A percentile compares a stretch with the other conserved stretches of the same genome.
Conservation (phyloP, 2,329 filamentous ascomycete genomes). For the Cryphonectria nitschkei region DNA sequence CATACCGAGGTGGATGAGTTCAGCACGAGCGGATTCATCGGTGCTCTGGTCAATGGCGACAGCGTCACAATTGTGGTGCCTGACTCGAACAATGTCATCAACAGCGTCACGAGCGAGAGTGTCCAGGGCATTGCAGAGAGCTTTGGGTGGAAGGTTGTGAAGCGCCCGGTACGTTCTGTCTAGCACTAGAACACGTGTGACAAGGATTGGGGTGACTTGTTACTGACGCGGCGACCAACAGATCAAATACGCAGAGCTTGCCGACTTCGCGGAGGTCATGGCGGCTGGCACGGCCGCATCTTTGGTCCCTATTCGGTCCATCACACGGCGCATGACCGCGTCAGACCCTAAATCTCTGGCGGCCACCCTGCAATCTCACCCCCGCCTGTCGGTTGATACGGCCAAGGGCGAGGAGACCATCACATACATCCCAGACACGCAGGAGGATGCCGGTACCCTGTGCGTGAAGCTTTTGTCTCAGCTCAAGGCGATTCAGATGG, state of each 20-base stretch:
- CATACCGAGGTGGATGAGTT: slow-evolving; percentile 93
- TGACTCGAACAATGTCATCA: slow-evolving; percentile 84
- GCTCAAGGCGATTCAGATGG: slow-evolving; percentile 84
- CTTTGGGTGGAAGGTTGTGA: slow-evolving; percentile 85
- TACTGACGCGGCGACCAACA: slow-evolving; percentile 35
- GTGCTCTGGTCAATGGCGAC: slow-evolving; percentile 61
- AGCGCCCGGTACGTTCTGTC: slow-evolving; percentile 59
- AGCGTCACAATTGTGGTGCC: slow-evolving; percentile 80
- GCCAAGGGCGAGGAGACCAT: slow-evolving; percentile 53
- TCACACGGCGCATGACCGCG: slow-evolving; percentile 65
- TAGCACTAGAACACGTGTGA: not conserved
- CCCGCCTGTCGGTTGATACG: slow-evolving; percentile 41
- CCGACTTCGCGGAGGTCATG: slow-evolving; percentile 71
- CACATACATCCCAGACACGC: slow-evolving; percentile 56
- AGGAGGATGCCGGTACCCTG: slow-evolving; percentile 73
- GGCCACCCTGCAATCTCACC: slow-evolving; percentile 39
- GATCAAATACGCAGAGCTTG: slow-evolving; percentile 66
- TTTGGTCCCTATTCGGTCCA: slow-evolving; percentile 88
- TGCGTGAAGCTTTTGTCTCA: slow-evolving; percentile 73
- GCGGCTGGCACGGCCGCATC: slow-evolving; percentile 91
- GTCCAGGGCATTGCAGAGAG: slow-evolving; percentile 74
- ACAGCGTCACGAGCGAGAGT: slow-evolving; percentile 81
- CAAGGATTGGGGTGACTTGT: not conserved
- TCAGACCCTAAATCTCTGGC: slow-evolving; percentile 46
- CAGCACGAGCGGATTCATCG: slow-evolving; percentile 91